Evolutionary conservation across 495 filamentous ascomycete genomes (phyloP).

Genomic region (Immersiella caudata): DNA sequence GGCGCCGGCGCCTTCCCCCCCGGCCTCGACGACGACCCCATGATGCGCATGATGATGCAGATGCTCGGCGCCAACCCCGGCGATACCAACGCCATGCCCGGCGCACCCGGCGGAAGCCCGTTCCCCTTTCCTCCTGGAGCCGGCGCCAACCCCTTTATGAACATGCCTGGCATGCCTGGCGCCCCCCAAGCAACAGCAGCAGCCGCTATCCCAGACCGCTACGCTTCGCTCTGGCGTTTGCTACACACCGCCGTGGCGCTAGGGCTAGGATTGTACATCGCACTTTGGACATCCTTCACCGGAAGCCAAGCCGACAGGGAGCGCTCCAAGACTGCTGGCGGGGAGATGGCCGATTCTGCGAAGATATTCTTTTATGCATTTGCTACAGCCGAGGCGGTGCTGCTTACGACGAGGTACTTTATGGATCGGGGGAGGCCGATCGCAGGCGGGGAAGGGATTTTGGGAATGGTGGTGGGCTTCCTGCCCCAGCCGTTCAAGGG

Average conservation of each 20-base stretch:
- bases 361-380: conserved; percentile 70
- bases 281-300: conserved; percentile 64
- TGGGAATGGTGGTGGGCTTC: conserved; percentile 62
- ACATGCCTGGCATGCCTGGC: conserved; percentile 37
- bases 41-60: conserved; percentile 41
- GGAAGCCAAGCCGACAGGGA: conserved; percentile 55
- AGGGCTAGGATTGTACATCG: conserved; percentile 70
- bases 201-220: conserved; percentile 46
- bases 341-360: conserved; percentile 27
- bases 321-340: conserved; percentile 17
- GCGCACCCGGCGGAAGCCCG: conserved; percentile 5
- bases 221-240: conserved; percentile 68
- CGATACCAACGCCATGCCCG: conserved; percentile 15
- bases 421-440: conserved; percentile 51
- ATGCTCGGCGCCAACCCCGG: conserved; percentile 30
- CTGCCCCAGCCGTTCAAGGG: conserved; percentile 60
- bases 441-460: conserved; percentile 48
- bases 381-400: conserved; percentile 74
- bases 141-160: conserved; percentile 29
- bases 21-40: conserved; percentile 36
- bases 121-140: conserved; percentile 18
- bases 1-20: conserved; percentile 32
- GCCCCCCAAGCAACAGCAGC: conserved; percentile 22
- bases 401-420: conserved; percentile 69
- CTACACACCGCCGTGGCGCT: conserved; percentile 76